Percentiles rank a stretch among this genome's conserved stretches.
These are phyloP conservation scores for Fragaria iinumae DNA, from an alignment of 306 rosid species.

Conservation along the genomic window DNA sequence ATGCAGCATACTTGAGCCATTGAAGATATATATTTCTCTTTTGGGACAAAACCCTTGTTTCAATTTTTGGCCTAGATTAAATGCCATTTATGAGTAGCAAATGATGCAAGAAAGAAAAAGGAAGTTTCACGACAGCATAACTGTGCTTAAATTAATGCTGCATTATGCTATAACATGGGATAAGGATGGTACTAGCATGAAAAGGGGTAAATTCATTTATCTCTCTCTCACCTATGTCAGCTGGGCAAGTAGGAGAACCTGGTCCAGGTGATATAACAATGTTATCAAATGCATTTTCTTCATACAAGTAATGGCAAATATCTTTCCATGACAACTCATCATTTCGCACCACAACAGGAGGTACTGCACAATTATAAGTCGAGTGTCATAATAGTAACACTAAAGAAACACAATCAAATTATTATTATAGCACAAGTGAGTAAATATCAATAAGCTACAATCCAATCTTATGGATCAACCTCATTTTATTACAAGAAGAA, in stretches of 20 bases:
- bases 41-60: not conserved
- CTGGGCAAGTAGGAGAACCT: slow-evolving; percentile 82
- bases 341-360: slow-evolving; percentile 87
- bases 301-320: slow-evolving; percentile 61
- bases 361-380: slow-evolving; percentile 56
- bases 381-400: slow-evolving; percentile 15
- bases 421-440: not conserved
- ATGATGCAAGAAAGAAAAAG: not conserved
- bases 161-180: slow-evolving; percentile 5
- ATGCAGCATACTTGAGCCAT: not conserved
- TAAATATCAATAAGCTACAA: not conserved
- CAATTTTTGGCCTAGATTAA: not conserved
- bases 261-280: slow-evolving; percentile 99
- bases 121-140: not conserved
- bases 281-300: slow-evolving; percentile 88
- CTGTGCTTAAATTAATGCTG: not conserved
- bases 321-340: slow-evolving; percentile 88
- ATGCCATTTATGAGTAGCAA: slow-evolving; percentile 1
- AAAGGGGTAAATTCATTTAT: slow-evolving; percentile 12
- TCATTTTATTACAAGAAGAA: not conserved
- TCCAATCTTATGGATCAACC: not conserved
- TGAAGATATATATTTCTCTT: not conserved
- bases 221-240: slow-evolving; percentile 72
- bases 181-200: slow-evolving; percentile 15
- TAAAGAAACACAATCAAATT: not conserved